Conservation (phyloP, 305 asterid genomes). For the Fraxinus latifolia region DNA sequence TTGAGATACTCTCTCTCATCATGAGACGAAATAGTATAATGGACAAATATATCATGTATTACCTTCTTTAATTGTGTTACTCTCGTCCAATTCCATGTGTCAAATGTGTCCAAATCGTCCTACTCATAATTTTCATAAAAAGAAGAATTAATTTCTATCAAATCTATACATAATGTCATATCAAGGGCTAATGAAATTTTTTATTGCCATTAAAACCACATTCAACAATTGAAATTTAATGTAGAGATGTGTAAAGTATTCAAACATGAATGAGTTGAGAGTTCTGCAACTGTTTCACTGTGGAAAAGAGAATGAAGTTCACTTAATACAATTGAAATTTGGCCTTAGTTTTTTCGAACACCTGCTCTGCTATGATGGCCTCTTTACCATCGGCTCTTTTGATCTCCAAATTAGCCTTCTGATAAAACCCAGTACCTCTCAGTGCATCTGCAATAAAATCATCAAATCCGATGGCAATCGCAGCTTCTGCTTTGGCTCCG, state of each 20-base stretch:
- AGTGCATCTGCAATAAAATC: slow-evolving; percentile 93
- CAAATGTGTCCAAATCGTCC: background rate
- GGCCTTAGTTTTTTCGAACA: slow-evolving; percentile 90
- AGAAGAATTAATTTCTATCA: background rate
- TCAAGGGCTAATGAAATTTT: background rate
- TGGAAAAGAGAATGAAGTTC: background rate
- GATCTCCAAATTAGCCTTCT: slow-evolving; percentile 80
- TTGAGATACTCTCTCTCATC: background rate
- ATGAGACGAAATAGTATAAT: background rate
- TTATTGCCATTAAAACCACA: background rate
- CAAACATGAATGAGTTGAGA: background rate
- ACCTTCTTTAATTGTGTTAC: background rate
- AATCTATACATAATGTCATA: background rate
- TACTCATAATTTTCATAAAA: background rate
- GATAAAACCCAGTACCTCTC: slow-evolving; percentile 89
- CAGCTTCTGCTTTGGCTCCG: slow-evolving; percentile 98
- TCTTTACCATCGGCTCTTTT: slow-evolving; percentile 76
- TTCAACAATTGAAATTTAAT: background rate
- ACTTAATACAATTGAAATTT: slow-evolving; percentile 64
- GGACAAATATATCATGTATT: background rate
- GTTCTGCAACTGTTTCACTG: background rate
- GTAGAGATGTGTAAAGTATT: background rate
- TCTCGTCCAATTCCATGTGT: background rate
- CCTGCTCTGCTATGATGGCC: slow-evolving; percentile 83
- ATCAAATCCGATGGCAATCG: slow-evolving; percentile 90